A percentile compares a stretch with the other conserved stretches of the same genome.
phyloP scores from a whole-genome alignment of 2,329 filamentous ascomycete genomes.

The Colletotrichum sp. region DNA sequence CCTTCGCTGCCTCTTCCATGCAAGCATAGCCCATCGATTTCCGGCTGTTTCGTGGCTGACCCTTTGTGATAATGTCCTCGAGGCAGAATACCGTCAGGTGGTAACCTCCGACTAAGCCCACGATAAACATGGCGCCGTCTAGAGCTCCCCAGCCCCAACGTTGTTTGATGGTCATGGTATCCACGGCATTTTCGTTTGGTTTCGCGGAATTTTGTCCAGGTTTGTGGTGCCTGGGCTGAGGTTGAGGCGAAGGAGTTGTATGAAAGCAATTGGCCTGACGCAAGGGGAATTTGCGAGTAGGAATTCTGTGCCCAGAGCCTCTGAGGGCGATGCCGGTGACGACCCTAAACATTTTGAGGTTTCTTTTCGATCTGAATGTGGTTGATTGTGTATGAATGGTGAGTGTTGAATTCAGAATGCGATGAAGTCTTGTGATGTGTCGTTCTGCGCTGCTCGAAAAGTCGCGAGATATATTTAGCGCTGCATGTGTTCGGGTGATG shows the following conservation, averaged over 20 bases:
- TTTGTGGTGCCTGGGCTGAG: not conserved
- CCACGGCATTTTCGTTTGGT: rapidly evolving
- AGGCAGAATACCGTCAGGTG: not conserved
- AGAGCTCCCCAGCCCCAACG: not conserved
- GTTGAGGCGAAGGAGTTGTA: not conserved
- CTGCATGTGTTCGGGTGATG: too few species aligned
- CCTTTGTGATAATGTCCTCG: not conserved
- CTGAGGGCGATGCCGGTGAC: rapidly evolving
- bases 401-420: not conserved
- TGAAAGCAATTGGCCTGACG: rapidly evolving
- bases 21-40: not conserved
- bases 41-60: not conserved
- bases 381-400: not conserved
- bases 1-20: not conserved
- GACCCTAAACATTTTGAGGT: rapidly evolving
- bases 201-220: not conserved
- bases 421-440: not conserved
- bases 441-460: too few species aligned
- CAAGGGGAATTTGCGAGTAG: rapidly evolving
- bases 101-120: not conserved
- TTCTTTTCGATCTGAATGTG: not conserved
- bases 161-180: not conserved
- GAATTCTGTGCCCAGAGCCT: rapidly evolving
- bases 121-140: not conserved
- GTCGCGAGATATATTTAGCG: rapidly evolving